These are phyloP conservation scores for Hypomyces rosellus DNA, from an alignment of 2,329 filamentous ascomycete genomes.

Conservation along the genomic window DNA sequence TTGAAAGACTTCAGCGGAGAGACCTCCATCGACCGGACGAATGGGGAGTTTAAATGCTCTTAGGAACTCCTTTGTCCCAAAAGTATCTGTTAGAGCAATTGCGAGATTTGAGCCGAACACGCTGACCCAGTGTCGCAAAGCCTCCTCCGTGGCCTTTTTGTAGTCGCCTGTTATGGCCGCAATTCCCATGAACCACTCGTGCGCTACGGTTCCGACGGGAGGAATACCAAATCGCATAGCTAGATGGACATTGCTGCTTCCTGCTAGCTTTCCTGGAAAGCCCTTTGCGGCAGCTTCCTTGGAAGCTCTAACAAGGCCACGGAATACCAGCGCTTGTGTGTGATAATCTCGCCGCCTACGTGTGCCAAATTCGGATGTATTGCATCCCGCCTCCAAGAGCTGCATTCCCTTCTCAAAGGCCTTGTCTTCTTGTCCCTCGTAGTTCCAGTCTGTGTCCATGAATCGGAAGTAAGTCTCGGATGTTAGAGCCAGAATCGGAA, in stretches of 20 bases:
- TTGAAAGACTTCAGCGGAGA: conserved; percentile 35
- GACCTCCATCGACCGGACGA: conserved; percentile 37
- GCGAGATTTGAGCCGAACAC: conserved; percentile 82
- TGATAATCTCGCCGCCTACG: conserved; percentile 86
- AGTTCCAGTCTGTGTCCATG: conserved; percentile 87
- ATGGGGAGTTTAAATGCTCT: conserved; percentile 69
- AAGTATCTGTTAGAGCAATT: conserved; percentile 92
- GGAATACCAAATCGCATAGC: conserved; percentile 85
- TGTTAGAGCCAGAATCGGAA: conserved; percentile 82
- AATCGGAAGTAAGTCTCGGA: conserved; percentile 98
- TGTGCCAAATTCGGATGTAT: conserved; percentile 91
- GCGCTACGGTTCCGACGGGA: conserved; percentile 82
- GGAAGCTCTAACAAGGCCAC: conserved; percentile 73
- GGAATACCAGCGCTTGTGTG: conserved; percentile 86
- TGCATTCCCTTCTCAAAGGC: conserved; percentile 74
- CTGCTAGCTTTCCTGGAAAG: conserved; percentile 66
- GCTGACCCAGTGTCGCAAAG: conserved; percentile 80
- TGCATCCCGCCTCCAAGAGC: conserved; percentile 75
- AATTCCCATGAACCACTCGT: conserved; percentile 99
- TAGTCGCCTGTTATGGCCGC: conserved; percentile 88
- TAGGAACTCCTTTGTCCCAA: conserved; percentile 86
- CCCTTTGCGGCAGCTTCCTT: conserved; percentile 61
- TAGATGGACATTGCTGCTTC: conserved; percentile 94
- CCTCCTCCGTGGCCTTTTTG: conserved; percentile 73
- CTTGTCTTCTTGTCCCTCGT: conserved; percentile 78